These are phyloP conservation scores for Sugiyamaella boreocaroliniensis DNA, from an alignment of 805 yeast genomes.

Conservation along the genomic window DNA sequence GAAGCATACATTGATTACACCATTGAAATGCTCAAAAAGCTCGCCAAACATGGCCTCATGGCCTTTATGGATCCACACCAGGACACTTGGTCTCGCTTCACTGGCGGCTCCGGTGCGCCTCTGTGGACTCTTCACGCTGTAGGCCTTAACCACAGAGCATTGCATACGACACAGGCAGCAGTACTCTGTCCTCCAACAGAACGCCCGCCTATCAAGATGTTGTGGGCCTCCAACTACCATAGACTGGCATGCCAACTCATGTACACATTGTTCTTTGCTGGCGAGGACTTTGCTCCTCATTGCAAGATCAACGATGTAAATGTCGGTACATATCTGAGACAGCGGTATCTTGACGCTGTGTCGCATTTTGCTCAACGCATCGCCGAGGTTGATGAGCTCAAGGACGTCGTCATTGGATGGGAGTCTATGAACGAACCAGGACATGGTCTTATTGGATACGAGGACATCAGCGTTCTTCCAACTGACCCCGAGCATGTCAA, in stretches of 20 bases:
- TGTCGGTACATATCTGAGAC: conserved; percentile 72
- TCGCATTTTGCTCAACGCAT: conserved; percentile 40
- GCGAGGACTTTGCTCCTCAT: conserved; percentile 68
- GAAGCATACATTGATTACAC: conserved; percentile 68
- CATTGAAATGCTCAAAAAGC: conserved; percentile 49
- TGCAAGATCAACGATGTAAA: conserved; percentile 55
- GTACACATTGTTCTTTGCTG: conserved; percentile 83
- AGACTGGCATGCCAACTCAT: conserved; percentile 69
- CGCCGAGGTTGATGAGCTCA: conserved; percentile 35
- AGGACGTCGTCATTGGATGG: conserved; percentile 54
- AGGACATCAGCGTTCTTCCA: conserved; percentile 49
- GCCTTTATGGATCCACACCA: conserved; percentile 87
- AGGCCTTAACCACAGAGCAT: conserved; percentile 70
- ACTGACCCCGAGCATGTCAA: conserved; percentile 52
- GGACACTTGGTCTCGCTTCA: conserved; percentile 85
- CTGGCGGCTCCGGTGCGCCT: conserved; percentile 93
- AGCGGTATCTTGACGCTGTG: conserved; percentile 53
- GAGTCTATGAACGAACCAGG: conserved; percentile 87
- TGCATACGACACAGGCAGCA: conserved; percentile 67
- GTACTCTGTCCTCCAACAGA: conserved; percentile 52
- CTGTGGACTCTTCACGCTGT: conserved; percentile 88
- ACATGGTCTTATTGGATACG: conserved; percentile 61
- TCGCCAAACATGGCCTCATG: conserved; percentile 58
- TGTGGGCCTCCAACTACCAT: conserved; percentile 85
- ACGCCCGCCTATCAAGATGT: conserved; percentile 48